Evolutionary conservation across 192 early-diverging fungal species (phyloP).

Genomic region (Linnemannia schmuckeri): DNA sequence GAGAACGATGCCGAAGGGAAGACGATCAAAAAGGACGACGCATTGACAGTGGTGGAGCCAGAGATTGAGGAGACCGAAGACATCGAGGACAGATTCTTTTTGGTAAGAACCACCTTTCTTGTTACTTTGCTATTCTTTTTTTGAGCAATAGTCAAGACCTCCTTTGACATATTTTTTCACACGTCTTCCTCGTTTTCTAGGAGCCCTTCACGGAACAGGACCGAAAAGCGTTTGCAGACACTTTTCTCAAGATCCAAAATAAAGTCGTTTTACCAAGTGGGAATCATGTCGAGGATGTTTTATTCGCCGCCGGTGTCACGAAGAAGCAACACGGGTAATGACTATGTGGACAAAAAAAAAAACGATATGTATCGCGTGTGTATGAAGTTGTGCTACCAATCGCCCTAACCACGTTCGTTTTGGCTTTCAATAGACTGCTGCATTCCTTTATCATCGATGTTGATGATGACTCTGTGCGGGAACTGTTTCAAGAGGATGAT

Average conservation of each 20-base stretch:
- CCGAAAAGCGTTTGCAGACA: background rate
- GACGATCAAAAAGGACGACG: too few species aligned
- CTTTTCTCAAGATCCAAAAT: conserved; percentile 13
- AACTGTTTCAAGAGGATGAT: background rate
- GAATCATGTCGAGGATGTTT: conserved; percentile 8
- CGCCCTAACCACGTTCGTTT: background rate
- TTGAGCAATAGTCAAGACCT: too few species aligned
- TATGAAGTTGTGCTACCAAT: too few species aligned
- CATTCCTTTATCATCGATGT: conserved; percentile 28
- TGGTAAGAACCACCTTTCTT: too few species aligned
- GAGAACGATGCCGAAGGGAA: too few species aligned
- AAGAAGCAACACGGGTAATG: conserved; percentile 14
- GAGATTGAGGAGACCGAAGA: too few species aligned
- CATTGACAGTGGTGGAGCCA: too few species aligned
- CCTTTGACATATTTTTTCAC: too few species aligned
- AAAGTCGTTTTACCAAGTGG: conserved; percentile 17
- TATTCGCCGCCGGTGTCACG: background rate
- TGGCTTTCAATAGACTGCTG: conserved; percentile 5
- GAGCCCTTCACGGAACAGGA: conserved; percentile 5
- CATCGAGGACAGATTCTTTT: too few species aligned
- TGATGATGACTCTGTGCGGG: background rate
- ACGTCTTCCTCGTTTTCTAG: background rate
- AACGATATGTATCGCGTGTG: too few species aligned
- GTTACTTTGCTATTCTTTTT: too few species aligned
- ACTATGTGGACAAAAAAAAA: background rate